Evolutionary conservation across 257 asterid species (phyloP).

Genomic region (Fraxinus excelsior): DNA sequence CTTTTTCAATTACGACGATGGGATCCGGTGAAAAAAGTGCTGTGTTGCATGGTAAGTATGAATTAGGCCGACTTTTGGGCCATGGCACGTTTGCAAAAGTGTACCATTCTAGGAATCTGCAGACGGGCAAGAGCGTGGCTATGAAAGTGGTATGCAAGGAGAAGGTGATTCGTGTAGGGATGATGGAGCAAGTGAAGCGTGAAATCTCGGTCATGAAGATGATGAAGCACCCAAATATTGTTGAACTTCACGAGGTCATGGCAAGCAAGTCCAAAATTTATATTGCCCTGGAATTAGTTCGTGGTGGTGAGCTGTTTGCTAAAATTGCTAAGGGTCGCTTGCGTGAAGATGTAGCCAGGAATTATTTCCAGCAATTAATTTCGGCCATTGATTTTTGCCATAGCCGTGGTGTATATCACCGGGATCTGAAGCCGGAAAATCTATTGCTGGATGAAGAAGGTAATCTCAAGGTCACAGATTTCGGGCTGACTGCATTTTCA

Average conservation of each 20-base stretch:
- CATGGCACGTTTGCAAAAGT: constrained; percentile 68
- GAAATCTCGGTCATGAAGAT: constrained; percentile 60
- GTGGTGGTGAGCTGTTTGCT: constrained; percentile 56
- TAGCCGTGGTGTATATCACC: constrained; percentile 56
- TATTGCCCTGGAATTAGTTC: constrained; percentile 53
- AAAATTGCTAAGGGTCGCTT: constrained; percentile 47
- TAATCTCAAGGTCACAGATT: constrained; percentile 54
- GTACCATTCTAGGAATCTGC: constrained; percentile 44
- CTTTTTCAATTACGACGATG: constrained; percentile 26
- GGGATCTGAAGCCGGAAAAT: constrained; percentile 58
- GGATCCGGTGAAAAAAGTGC: constrained; percentile 61
- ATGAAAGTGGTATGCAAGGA: constrained; percentile 60
- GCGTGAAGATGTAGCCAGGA: constrained; percentile 54
- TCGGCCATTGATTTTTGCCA: constrained; percentile 63
- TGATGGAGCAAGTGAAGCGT: constrained; percentile 65
- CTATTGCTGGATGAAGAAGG: constrained; percentile 50
- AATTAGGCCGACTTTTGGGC: constrained; percentile 55
- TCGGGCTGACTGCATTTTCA: constrained; percentile 50
- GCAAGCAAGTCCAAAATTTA: constrained; percentile 59
- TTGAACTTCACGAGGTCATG: constrained; percentile 59
- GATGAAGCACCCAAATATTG: constrained; percentile 58
- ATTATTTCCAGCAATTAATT: constrained; percentile 51
- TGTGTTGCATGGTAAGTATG: constrained; percentile 55
- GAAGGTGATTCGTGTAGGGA: constrained; percentile 53
- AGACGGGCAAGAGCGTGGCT: constrained; percentile 51